Percentiles rank a stretch among this genome's conserved stretches.
These are phyloP conservation scores for Annulohypoxylon nitens DNA, from an alignment of 495 filamentous ascomycete species.

Conservation along the genomic window DNA sequence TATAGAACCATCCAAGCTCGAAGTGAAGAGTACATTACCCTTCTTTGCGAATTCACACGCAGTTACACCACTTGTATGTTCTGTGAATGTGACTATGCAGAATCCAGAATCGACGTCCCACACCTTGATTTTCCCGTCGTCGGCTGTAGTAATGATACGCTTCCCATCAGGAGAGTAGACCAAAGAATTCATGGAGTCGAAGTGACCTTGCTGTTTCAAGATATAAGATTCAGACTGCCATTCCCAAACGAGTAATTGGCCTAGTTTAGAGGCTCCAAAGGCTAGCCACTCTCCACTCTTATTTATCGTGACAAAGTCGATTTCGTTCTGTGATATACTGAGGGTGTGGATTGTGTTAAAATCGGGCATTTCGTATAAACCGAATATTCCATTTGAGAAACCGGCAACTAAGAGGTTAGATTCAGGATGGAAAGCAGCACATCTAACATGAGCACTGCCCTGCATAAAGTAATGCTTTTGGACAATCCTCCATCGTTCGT, in stretches of 20 bases:
- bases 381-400: conserved; percentile 94
- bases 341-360: conserved; percentile 92
- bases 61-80: conserved; percentile 95
- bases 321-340: conserved; percentile 95
- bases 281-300: conserved; percentile 96
- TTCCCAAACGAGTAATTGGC: conserved; percentile 97
- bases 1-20: conserved; percentile 92
- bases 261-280: conserved; percentile 95
- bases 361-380: conserved; percentile 94
- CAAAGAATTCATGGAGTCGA: conserved; percentile 94
- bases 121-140: conserved; percentile 98
- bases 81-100: conserved; percentile 97
- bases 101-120: conserved; percentile 98
- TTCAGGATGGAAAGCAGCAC: conserved; percentile 86
- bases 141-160: conserved; percentile 89
- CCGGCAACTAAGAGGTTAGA: conserved; percentile 91
- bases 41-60: conserved; percentile 94
- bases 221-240: conserved; percentile 99
- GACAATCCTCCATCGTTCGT: conserved; percentile 84
- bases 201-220: conserved; percentile 96
- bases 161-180: conserved; percentile 95
- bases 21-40: conserved; percentile 94
- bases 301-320: conserved; percentile 93
- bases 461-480: conserved; percentile 94
- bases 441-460: conserved; percentile 86